A percentile compares a stretch with the other conserved stretches of the same genome.
These are phyloP conservation scores for Coniochaeta ligniaria DNA, from an alignment of 2,329 filamentous ascomycete species.

Conservation along the genomic window DNA sequence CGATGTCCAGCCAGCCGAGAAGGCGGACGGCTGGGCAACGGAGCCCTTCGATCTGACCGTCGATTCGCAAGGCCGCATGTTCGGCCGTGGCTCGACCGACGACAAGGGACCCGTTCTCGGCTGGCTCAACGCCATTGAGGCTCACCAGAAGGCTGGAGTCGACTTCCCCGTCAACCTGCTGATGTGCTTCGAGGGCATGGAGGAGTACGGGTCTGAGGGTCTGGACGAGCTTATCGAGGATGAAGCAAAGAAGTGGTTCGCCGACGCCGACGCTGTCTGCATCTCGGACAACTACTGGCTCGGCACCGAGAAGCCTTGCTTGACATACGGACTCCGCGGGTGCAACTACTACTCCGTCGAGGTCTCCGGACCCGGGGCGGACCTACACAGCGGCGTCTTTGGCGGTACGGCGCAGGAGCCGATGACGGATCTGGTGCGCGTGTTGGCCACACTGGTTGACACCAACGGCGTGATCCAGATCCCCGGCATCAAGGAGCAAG, in stretches of 20 bases:
- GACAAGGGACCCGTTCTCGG: conserved; percentile 97
- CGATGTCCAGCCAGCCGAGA: conserved; percentile 91
- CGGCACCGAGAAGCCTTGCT: conserved; percentile 93
- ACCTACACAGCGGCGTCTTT: conserved; percentile 95
- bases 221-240: conserved; percentile 89
- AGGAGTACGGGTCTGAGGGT: conserved; percentile 96
- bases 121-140: conserved; percentile 97
- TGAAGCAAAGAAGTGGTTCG: conserved; percentile 92
- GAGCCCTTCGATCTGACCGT: conserved; percentile 87
- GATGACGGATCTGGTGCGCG: conserved; percentile 87
- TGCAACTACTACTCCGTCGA: conserved; percentile 97
- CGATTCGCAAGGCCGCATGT: conserved; percentile 91
- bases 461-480: conserved; percentile 88
- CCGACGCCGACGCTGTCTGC: conserved; percentile 91
- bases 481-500: conserved; percentile 87
- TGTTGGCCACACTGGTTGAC: conserved; percentile 81
- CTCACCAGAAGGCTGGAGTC: conserved; percentile 88
- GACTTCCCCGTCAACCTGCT: conserved; percentile 96
- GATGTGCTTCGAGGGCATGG: conserved; percentile 99
- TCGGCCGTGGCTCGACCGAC: conserved; percentile 88
- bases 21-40: conserved; percentile 91
- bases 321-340: conserved; percentile 93
- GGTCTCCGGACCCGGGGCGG: conserved; percentile 83
- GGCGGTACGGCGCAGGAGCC: conserved; percentile 95
- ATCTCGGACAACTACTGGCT: conserved; percentile 99